phyloP scores from a whole-genome alignment of 768 basidiomycete species.

The Leccinum arenicola region DNA sequence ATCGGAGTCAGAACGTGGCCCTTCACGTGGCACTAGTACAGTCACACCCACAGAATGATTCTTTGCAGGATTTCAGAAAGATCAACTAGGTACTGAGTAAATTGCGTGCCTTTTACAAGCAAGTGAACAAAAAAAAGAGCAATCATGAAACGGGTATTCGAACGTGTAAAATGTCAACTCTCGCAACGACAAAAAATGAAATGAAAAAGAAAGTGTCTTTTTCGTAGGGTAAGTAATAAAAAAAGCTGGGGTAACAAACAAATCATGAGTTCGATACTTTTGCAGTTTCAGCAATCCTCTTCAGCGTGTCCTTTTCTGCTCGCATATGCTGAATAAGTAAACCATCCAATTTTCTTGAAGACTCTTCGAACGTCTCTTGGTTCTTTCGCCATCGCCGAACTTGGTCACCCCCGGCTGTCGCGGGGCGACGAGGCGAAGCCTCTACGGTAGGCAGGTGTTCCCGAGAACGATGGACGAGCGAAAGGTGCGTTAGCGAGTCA shows the following conservation, averaged over 20 bases:
- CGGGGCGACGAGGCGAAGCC: conserved; percentile 13
- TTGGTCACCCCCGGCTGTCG: conserved; percentile 21
- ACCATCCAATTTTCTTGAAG: conserved; percentile 67
- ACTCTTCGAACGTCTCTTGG: conserved; percentile 47
- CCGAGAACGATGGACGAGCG: conserved; percentile 40
- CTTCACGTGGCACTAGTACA: conserved; percentile 23
- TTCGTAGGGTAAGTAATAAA: conserved; percentile 16
- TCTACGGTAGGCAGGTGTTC: conserved; percentile 33
- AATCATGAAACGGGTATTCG: conserved; percentile 26
- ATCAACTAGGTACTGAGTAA: conserved; percentile 19
- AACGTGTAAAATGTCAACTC: conserved; percentile 15
- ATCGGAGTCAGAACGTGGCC: conserved; percentile 34
- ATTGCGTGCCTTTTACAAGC: conserved; percentile 29
- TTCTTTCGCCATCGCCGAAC: conserved; percentile 29
- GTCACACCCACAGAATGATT: conserved; percentile 5
- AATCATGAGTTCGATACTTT: conserved; percentile 32
- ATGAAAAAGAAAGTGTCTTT: conserved; percentile 3
- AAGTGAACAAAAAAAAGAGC: conserved; percentile 13
- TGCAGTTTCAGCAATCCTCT: conserved; percentile 60
- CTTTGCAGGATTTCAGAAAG: not conserved
- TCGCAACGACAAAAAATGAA: conserved; percentile 8
- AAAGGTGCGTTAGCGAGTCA: conserved; percentile 31
- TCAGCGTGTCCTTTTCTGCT: conserved; percentile 76
- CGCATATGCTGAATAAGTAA: conserved; percentile 82
- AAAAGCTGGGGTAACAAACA: not conserved